Conservation (phyloP, 441 rosid genomes). For the Populus hybrid region DNA sequence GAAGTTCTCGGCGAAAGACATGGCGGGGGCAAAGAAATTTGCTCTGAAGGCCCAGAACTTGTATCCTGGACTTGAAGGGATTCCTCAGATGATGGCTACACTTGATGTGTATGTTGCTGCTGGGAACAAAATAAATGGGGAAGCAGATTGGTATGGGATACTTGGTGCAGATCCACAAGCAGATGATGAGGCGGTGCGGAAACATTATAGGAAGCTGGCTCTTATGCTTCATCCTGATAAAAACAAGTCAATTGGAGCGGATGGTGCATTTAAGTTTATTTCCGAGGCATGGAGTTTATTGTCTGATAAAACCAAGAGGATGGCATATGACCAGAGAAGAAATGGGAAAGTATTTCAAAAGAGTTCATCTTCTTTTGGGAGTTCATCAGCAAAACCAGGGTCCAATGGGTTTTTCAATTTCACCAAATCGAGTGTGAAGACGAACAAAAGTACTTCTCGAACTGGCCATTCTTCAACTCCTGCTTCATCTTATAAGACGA, state of each 20-base stretch:
- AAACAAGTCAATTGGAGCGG: constrained; percentile 43
- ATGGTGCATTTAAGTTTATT: constrained; percentile 30
- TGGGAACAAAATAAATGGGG: constrained; percentile 52
- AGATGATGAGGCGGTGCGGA: constrained; percentile 56
- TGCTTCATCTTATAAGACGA: constrained; percentile 28
- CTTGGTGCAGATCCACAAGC: constrained; percentile 52
- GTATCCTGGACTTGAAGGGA: constrained; percentile 62
- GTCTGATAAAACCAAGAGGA: constrained; percentile 52
- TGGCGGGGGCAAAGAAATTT: constrained; percentile 57
- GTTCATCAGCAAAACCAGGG: constrained; percentile 32
- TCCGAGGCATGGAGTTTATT: constrained; percentile 69
- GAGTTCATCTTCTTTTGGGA: constrained; percentile 26
- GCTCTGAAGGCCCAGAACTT: constrained; percentile 63
- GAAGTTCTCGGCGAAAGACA: constrained; percentile 56
- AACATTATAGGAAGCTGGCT: constrained; percentile 59
- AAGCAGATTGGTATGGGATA: constrained; percentile 67
- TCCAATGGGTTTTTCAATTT: constrained; percentile 45
- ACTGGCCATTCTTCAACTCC: constrained; percentile 23
- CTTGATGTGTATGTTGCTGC: constrained; percentile 60
- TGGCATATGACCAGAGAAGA: constrained; percentile 37
- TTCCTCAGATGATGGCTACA: constrained; percentile 49
- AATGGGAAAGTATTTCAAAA: constrained; percentile 32
- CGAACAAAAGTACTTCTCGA: constrained; percentile 27
- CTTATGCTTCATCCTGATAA: constrained; percentile 18
- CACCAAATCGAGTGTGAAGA: constrained; percentile 34